Evolutionary conservation across 108 stramenopile genomes (phyloP), one percentile per base, ranked within the genome.

Genomic region (Seminavis robusta): DNA sequence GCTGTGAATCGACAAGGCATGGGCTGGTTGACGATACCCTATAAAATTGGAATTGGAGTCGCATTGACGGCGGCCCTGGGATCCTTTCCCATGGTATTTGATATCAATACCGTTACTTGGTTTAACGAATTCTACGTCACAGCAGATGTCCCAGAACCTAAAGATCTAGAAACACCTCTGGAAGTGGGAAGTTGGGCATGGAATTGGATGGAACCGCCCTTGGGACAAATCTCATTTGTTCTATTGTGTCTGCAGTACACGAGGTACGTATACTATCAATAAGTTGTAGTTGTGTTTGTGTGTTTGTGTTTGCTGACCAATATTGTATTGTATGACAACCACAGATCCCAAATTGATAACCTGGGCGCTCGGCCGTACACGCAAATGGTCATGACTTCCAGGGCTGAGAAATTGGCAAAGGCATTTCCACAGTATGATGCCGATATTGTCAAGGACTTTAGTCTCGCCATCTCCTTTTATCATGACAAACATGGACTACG

Each of bases 151-250:
- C 89, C 94, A 1, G 74, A 64, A 1, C 54, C 68, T 19, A 52
- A 76, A 52, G 94, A 95, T 71, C 56, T 95, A 41, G 89, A 91
- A 55, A 95, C 91, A 24, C 38, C 33, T 21, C 33, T 90, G 41
- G 94, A 95, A 56, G 84, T 86, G 0, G 92, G 88, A 58, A 42
- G 71, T 10, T 88, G 84, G 82, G 70, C 69, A 30, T 92, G 91
- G 87, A 71, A 80, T 30, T 92, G 90, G 90, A 88, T 88, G 84
- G 90, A 94, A 53, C 93, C 93, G 9, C 69, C 78, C 1, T 59
- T 91, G 49, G 88, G 95, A n/a, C 83, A 85, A 26, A 41, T 80
- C 7, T 79, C 79, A 29, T 96, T 94, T 75, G 60, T 75, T 28
- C 64, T 96, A 40, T 55, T 96, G 48, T 80, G 78, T 43, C 50